A percentile compares a stretch with the other conserved stretches of the same genome.
Evolutionary conservation across 306 rosid genomes (phyloP).

Genomic region (Rosa multiflora): DNA sequence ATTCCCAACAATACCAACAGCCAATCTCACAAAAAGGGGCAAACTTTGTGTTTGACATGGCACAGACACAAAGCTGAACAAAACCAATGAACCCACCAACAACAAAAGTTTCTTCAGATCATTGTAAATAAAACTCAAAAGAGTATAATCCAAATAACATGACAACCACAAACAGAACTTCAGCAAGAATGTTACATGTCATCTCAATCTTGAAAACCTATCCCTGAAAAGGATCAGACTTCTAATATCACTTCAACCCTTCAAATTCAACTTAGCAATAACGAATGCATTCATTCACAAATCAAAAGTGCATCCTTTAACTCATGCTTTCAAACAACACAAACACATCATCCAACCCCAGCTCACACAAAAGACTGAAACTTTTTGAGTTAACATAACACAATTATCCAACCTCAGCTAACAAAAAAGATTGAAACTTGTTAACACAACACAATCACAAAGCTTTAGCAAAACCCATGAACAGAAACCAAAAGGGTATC

Average conservation of each 20-base stretch:
- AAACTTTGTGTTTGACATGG: background rate
- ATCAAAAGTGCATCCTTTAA: background rate
- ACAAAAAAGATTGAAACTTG: background rate
- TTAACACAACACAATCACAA: background rate
- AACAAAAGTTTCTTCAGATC: background rate
- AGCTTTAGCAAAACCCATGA: background rate
- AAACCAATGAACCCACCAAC: conserved; percentile 1
- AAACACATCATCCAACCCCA: background rate
- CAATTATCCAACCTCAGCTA: background rate
- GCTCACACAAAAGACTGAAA: background rate
- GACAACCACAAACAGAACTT: background rate
- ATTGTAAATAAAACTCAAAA: background rate
- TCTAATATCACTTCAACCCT: background rate
- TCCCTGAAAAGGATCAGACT: background rate
- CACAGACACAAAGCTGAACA: background rate
- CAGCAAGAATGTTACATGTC: background rate
- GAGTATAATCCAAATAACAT: background rate
- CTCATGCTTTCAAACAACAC: background rate
- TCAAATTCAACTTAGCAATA: background rate
- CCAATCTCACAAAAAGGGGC: background rate
- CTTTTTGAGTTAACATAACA: background rate
- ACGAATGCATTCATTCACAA: background rate
- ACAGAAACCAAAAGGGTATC: conserved; percentile 23
- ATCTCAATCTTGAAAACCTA: background rate
- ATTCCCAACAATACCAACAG: background rate